Evolutionary conservation across 441 rosid genomes (phyloP), one percentile per base, ranked within the genome.

Genomic region (Populus hybrid): DNA sequence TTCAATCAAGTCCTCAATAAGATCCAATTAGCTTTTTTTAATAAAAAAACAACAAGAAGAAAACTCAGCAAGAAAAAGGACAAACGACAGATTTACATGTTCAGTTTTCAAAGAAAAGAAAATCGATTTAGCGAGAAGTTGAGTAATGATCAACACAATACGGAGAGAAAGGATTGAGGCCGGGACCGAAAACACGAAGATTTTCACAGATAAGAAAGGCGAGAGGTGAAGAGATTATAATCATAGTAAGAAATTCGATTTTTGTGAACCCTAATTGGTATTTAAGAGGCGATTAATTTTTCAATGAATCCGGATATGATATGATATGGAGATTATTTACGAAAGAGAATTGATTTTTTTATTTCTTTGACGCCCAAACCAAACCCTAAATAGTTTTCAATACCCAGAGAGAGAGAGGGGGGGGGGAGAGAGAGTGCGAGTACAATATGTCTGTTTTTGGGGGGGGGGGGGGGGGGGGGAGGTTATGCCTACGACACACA

Each of bases 91-190:
- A 71, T 79, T 84, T 83, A 74, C 79, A 77, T 77, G 76, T 54
- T 71, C n/a, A 11, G 14, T 59, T 20, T 10, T 24, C 2, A 64
- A 64, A 5, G 16, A 59, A 20, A 6, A 42, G 18, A 10, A 32
- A 28, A 38, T 4, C 14, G 74, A 85, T 50, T 88, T 90, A 87
- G 78, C 92, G 91, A 81, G 92, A 88, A 74, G 86, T 79, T 68
- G 82, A 85, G 88, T 94, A 90, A 90, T 94, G 82, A 77, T 95
- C 97, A 36, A 94, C 61, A 90, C 98, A 94, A 80, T 87, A 91
- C 5, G 98, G 98, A 81, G 89, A 79, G 80, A 88, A 90, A 6
- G 97, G 97, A 90, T 94, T 94, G 91, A 92, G 87, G 67, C 91
- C 95, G 61, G 98, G 97, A 8, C 97, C 98, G 68, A 91, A 83